A percentile compares a stretch with the other conserved stretches of the same genome.
Evolutionary conservation across 2,329 filamentous ascomycete genomes (phyloP).

Genomic region (Metarhizium sp.): DNA sequence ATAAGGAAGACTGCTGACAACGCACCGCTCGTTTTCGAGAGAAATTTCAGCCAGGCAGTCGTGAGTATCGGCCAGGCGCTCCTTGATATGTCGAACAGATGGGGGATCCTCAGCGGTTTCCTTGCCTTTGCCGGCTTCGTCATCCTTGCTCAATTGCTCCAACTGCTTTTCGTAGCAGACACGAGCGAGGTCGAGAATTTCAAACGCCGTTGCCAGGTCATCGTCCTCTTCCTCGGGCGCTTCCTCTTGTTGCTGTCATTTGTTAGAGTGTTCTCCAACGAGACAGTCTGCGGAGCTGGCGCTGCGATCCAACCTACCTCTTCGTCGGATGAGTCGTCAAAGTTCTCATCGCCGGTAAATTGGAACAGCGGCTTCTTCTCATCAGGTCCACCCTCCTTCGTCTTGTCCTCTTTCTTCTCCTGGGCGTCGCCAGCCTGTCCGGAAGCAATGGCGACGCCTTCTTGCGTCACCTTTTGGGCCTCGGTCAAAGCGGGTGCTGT

Average conservation of each 20-base stretch:
- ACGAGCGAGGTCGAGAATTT: conserved; percentile 73
- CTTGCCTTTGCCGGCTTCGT: conserved; percentile 32
- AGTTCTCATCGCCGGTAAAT: conserved; percentile 91
- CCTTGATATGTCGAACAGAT: conserved; percentile 55
- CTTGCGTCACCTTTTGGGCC: conserved; percentile 34
- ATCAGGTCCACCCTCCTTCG: conserved; percentile 23
- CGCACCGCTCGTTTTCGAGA: conserved; percentile 81
- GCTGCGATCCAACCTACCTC: conserved; percentile 34
- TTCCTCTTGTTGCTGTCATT: conserved; percentile 26
- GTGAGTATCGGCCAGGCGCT: conserved; percentile 85
- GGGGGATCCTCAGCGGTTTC: conserved; percentile 31
- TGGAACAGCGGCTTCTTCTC: conserved; percentile 75
- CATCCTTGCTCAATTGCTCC: conserved; percentile 24
- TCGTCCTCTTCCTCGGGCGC: conserved; percentile 52
- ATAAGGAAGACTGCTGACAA: not conserved
- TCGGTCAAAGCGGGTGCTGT: conserved; percentile 31
- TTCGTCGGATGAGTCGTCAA: conserved; percentile 72
- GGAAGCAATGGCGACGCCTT: conserved; percentile 33
- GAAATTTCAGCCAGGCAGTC: conserved; percentile 93
- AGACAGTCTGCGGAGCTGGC: conserved; percentile 10
- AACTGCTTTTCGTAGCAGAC: conserved; percentile 52
- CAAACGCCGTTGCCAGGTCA: conserved; percentile 70
- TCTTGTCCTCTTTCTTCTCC: conserved; percentile 26
- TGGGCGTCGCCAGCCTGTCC: conserved; percentile 33
- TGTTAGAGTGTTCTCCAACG: conserved; percentile 2